Base-by-base conservation (phyloP, 257 asterid genomes). In the Solanum ossicruentum region DNA sequence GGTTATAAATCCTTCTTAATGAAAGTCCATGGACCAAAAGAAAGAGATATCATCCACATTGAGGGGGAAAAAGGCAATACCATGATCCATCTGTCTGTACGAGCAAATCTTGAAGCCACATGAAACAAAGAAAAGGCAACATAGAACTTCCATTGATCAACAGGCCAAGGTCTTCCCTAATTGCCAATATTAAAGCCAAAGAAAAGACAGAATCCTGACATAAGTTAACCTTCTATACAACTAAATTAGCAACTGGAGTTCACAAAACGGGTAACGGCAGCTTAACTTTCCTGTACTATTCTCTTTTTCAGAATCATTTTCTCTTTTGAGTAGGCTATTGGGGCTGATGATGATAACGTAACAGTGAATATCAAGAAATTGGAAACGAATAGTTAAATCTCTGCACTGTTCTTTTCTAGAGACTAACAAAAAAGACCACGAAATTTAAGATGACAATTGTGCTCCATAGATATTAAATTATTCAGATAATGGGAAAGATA, bases 131-230 rank as follows among this genome's bases (percentile, higher is more conserved):
- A 93, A 87, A 97, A 97, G 84, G 98, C 97, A 57, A 95, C 83
- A 81, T 95, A 95, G 81, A 95, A 97, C 90, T 93, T 97, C 99
- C 99, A 97, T 10, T 93, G 88, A 89, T 91, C 86, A 70, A 88
- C 93, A 28, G 98, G 98, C 99, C 98, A 97, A 65, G 93, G 92
- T 88, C 90, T 97, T 88, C 98, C 98, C 98, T 97, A 84, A 67
- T 86, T 77, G 10, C 39, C 79, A 87, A 85, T 54, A 75, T 71
- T 13, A 83, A 26, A 84, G 81, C 67, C 78, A 87, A 75, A 83
- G 32, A 66, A 43, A 36, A 70, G 8, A 20, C 1, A 20, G 28
- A 70, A 70, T 70, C 79, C 79, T 18, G 0, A 10, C 28, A 36
- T 41, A 70, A 70, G 41, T 70, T 18, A 41, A 70, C 79, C 8